Evolutionary conservation across 2,329 filamentous ascomycete species (phyloP), one percentile per base, ranked within the genome.

Genomic region (Calonectria hawksworthii): DNA sequence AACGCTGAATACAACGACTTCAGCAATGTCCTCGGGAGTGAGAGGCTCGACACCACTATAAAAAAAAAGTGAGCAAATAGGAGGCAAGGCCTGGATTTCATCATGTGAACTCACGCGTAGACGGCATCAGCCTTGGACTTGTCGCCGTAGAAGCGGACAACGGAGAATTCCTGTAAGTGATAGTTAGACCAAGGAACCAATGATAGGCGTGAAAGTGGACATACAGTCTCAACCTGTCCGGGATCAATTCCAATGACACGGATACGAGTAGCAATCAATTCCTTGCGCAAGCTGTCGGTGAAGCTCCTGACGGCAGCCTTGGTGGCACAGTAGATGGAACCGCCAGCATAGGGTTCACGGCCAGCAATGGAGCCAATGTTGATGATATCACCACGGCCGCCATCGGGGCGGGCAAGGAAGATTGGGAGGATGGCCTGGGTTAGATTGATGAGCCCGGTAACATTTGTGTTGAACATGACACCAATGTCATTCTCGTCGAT

Each of bases 371-470:
- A 96, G 75, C 96, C 96, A 82, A 98, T 87, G 83, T 98, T 99
- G 87, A 99, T 98, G 84, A 99, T 96, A 84, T 99, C 97, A 80
- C 96, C 96, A 54, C 91, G 88, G 72, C 96, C 96, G 74, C 94
- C 93, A 72, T 96, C 90, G 83, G 86, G 91, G 85, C 90, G 94
- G 80, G 91, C 89, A 85, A 95, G 94, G 89, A 96, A 98, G 83
- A 96, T 93, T 68, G 94, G 92, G 23, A 99, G 86, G 52, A 98
- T 89, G 59, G 95, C 95, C 88, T 99, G 97, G 0, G 97, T 99
- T 94, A 99, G 95, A 88, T 96, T 95, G 88, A 99, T 97, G 41
- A 99, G 89, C 34, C 97, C 97, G 2, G 94, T 97, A 68, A 99
- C 96, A 84, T 99, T 99, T 73, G 97, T 99, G 61, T 91, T 87